Evolutionary conservation across 2,329 filamentous ascomycete species (phyloP).

Genomic region (Colletotrichum truncatum): DNA sequence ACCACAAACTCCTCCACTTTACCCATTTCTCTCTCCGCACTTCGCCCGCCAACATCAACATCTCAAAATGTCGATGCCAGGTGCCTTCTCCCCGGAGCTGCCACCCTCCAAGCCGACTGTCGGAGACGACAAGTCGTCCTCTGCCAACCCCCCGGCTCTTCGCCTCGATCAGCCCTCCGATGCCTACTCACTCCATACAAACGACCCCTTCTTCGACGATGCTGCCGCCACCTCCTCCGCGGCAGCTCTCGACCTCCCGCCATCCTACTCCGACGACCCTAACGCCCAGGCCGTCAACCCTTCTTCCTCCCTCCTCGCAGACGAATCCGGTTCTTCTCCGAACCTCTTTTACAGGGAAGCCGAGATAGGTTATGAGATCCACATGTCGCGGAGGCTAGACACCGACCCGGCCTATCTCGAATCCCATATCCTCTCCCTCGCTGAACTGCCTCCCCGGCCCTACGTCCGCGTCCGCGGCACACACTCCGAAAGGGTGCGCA

Average conservation of each 20-base stretch:
- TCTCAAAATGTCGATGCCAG: constrained; percentile 32
- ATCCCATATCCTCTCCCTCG: constrained; percentile 52
- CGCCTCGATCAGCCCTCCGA: constrained; percentile 37
- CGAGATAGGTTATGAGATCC: constrained; percentile 48
- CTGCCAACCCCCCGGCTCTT: constrained; percentile 9
- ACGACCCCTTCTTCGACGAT: constrained; percentile 45
- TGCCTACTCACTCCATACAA: constrained; percentile 38
- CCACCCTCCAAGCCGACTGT: constrained; percentile 15
- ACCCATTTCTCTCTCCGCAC: background rate
- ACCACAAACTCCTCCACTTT: background rate
- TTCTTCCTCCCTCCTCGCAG: constrained; percentile 34
- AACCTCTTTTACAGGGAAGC: constrained; percentile 42
- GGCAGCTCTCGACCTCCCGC: constrained; percentile 52
- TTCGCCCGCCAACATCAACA: background rate
- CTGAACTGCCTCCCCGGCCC: constrained; percentile 60
- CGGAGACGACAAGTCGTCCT: constrained; percentile 7
- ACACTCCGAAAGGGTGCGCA: constrained; percentile 55
- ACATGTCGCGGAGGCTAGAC: constrained; percentile 56
- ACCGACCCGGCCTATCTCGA: constrained; percentile 53
- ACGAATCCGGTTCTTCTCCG: constrained; percentile 31
- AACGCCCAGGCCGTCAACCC: constrained; percentile 9
- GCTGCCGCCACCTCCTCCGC: constrained; percentile 45
- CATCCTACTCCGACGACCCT: constrained; percentile 53
- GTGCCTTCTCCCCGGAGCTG: constrained; percentile 30
- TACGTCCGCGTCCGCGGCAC: constrained; percentile 62